Percentiles rank a stretch among this genome's conserved stretches.
Conservation (phyloP, 2,329 filamentous ascomycete genomes). For the Metarhizium album region DNA sequence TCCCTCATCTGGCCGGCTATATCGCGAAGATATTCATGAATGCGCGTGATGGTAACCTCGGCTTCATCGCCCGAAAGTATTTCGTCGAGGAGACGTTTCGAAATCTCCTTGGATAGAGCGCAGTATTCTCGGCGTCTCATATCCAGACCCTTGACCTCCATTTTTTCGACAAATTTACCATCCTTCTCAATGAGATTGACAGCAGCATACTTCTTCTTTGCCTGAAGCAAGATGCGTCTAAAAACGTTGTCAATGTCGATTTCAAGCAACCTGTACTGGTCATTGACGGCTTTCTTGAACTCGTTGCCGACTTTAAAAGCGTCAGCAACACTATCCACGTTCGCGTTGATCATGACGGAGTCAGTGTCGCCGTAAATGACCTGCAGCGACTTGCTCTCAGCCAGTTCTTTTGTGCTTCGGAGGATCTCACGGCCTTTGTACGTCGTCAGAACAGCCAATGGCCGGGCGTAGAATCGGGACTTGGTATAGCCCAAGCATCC, state of each 20-base stretch:
- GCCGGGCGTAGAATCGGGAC: conserved; percentile 93
- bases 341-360: conserved; percentile 99
- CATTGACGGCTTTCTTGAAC: conserved; percentile 92
- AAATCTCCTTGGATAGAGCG: conserved; percentile 88
- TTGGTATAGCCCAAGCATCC: conserved; percentile 95
- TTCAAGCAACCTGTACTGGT: conserved; percentile 82
- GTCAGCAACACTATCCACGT: conserved; percentile 84
- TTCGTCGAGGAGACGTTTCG: conserved; percentile 79
- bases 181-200: conserved; percentile 86
- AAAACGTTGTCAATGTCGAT: conserved; percentile 99
- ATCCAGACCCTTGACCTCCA: conserved; percentile 96
- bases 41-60: conserved; percentile 75
- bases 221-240: conserved; percentile 81
- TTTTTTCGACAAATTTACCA: conserved; percentile 83
- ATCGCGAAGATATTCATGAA: conserved; percentile 86
- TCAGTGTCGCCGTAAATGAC: conserved; percentile 99
- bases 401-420: conserved; percentile 87
- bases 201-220: conserved; percentile 98
- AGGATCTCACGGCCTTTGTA: conserved; percentile 97
- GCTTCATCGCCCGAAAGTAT: conserved; percentile 89
- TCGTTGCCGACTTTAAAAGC: conserved; percentile 86
- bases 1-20: conserved; percentile 81
- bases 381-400: conserved; percentile 79
- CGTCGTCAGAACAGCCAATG: conserved; percentile 89
- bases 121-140: conserved; percentile 98